Evolutionary conservation across 1,284 basidiomycete species (phyloP).

Genomic region (Golubevia sp.): DNA sequence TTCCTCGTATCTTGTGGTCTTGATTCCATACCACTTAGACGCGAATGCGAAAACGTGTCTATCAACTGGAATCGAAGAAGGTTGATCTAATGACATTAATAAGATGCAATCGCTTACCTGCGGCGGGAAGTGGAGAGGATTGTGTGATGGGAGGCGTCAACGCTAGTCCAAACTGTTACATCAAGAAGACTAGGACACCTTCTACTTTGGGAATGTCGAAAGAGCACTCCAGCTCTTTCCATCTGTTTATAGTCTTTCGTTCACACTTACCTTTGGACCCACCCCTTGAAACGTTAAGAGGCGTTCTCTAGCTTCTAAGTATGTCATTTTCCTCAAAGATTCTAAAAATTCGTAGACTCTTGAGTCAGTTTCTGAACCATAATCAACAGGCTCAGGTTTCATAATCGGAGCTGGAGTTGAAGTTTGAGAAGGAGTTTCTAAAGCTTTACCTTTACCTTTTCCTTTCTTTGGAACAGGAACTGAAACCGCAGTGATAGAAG

Average conservation of each 20-base stretch:
- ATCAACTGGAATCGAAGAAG: conserved; percentile 53
- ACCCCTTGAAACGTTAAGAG: conserved; percentile 83
- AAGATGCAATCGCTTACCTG: conserved; percentile 87
- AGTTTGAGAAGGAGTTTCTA: conserved; percentile 16
- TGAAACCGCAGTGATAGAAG: too few relatives aligned
- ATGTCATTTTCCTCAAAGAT: neutral
- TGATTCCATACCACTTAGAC: conserved; percentile 49
- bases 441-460: conserved; percentile 20
- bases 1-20: conserved; percentile 48
- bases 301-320: conserved; percentile 70
- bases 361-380: conserved; percentile 54
- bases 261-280: conserved; percentile 80
- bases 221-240: neutral
- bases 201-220: neutral
- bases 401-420: conserved; percentile 20
- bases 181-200: neutral
- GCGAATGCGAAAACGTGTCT: conserved; percentile 59
- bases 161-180: too few relatives aligned
- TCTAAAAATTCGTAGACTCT: neutral
- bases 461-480: neutral
- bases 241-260: conserved; percentile 27
- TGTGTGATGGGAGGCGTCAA: too few relatives aligned
- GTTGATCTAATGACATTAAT: conserved; percentile 89
- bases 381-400: conserved; percentile 44
- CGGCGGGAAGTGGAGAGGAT: neutral